phyloP scores from a whole-genome alignment of 2,329 filamentous ascomycete species.

The Neurospora sp. region DNA sequence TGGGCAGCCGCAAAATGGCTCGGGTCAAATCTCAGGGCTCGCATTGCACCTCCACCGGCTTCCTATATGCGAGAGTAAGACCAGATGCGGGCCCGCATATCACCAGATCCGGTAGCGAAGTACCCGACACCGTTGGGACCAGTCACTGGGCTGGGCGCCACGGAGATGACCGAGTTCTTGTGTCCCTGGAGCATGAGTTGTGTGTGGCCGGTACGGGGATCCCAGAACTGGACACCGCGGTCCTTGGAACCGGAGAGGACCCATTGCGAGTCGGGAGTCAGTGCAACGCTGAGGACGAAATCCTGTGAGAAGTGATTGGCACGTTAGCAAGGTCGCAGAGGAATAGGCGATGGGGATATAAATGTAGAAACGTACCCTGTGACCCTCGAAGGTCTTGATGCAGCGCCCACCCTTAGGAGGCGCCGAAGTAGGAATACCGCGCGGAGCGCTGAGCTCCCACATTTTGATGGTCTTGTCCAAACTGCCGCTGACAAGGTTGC shows the following conservation, averaged over 20 bases:
- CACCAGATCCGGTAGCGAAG: constrained; percentile 93
- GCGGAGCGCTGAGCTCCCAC: constrained; percentile 80
- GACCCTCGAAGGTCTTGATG: constrained; percentile 92
- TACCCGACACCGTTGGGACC: constrained; percentile 69
- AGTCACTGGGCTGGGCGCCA: constrained; percentile 88
- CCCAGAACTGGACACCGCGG: constrained; percentile 97
- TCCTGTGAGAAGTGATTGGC: constrained; percentile 44
- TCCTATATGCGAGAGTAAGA: constrained; percentile 53
- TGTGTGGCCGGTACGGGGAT: constrained; percentile 82
- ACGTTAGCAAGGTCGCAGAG: constrained; percentile 19
- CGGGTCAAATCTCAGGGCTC: background rate
- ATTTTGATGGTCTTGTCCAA: constrained; percentile 98
- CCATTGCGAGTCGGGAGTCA: constrained; percentile 91
- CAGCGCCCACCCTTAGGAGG: constrained; percentile 81
- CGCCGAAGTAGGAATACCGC: constrained; percentile 51
- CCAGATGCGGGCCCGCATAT: constrained; percentile 98
- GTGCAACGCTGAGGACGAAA: constrained; percentile 90
- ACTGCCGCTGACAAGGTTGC: constrained; percentile 87
- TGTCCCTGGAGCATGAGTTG: constrained; percentile 98
- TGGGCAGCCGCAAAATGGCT: background rate
- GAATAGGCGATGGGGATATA: background rate
- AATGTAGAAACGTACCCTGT: constrained; percentile 54
- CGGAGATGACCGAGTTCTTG: constrained; percentile 97
- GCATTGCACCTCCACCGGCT: background rate
- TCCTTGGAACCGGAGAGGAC: constrained; percentile 97